phyloP scores from a whole-genome alignment of 106 monocot species.

The Amphibolis antarctica region DNA sequence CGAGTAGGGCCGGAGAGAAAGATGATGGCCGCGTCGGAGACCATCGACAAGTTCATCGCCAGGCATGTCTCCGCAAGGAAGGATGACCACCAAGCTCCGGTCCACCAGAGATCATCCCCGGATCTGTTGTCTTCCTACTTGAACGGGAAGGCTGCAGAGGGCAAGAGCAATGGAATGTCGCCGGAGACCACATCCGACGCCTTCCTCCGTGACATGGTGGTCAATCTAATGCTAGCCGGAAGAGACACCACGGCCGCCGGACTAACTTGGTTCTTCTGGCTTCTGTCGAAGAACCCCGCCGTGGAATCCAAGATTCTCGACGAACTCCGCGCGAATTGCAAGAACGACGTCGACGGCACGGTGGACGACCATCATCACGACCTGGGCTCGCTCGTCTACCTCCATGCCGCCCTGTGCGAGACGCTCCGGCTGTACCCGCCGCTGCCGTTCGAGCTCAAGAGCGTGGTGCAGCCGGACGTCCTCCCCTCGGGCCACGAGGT shows the following conservation, averaged over 20 bases:
- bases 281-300: slow-evolving; percentile 7
- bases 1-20: slow-evolving; percentile 5
- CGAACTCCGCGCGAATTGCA: slow-evolving; percentile 2
- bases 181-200: neutral
- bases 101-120: neutral
- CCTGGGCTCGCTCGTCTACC: neutral
- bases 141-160: neutral
- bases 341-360: neutral
- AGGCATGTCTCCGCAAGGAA: neutral
- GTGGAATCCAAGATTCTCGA: slow-evolving; percentile 16
- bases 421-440: slow-evolving; percentile 13
- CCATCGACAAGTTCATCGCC: slow-evolving; percentile 6
- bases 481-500: slow-evolving; percentile 13
- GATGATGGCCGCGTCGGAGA: slow-evolving; percentile 8
- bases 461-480: neutral
- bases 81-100: neutral
- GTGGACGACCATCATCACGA: neutral
- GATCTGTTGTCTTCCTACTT: slow-evolving; percentile 14
- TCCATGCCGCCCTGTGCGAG: slow-evolving; percentile 11
- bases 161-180: no score
- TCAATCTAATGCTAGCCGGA: slow-evolving; percentile 13
- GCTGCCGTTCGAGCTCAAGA: slow-evolving; percentile 14
- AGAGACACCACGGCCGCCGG: slow-evolving; percentile 10
- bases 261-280: slow-evolving; percentile 15
- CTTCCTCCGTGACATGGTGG: slow-evolving; percentile 14